Percentiles rank a stretch among this genome's conserved stretches.
Conservation (phyloP, 371 early-diverging fungal species). For the Mucor velutinosus region DNA sequence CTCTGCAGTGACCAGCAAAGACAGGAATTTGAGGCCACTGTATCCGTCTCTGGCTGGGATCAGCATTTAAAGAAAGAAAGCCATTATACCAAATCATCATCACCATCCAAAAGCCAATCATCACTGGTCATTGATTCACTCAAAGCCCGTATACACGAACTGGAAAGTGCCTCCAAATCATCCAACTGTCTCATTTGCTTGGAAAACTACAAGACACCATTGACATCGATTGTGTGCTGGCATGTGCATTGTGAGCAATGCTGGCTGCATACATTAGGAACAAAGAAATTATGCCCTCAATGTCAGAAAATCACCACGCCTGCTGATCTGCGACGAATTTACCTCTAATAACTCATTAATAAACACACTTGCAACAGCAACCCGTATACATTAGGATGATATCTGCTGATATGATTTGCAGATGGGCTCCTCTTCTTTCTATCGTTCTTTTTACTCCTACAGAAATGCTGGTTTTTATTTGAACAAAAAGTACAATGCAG, state of each 20-base stretch:
- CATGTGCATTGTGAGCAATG: conserved; percentile 92
- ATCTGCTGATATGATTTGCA: no score
- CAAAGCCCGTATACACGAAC: conserved; percentile 69
- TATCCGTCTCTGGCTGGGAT: conserved; percentile 37
- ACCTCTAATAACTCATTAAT: conserved; percentile 57
- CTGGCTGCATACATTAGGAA: conserved; percentile 86
- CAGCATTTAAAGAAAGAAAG: conserved; percentile 15
- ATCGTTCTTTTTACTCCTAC: no score
- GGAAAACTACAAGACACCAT: conserved; percentile 74
- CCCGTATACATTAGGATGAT: no score
- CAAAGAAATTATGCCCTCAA: conserved; percentile 90
- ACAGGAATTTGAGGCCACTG: conserved; percentile 42
- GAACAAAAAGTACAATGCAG: no score
- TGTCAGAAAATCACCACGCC: conserved; percentile 89
- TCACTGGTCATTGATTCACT: conserved; percentile 76
- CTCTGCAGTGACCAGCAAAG: conserved; percentile 7
- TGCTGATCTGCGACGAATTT: conserved; percentile 80
- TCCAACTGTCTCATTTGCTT: conserved; percentile 81
- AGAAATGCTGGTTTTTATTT: no score
- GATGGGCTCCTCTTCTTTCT: no score
- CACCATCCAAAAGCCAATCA: conserved; percentile 39
- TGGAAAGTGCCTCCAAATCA: conserved; percentile 58
- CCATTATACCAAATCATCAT: conserved; percentile 18
- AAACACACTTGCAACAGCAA: neutral
- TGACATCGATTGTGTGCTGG: conserved; percentile 88